Conservation (phyloP, 129 eudicot species). For the Escallonia rubra region DNA sequence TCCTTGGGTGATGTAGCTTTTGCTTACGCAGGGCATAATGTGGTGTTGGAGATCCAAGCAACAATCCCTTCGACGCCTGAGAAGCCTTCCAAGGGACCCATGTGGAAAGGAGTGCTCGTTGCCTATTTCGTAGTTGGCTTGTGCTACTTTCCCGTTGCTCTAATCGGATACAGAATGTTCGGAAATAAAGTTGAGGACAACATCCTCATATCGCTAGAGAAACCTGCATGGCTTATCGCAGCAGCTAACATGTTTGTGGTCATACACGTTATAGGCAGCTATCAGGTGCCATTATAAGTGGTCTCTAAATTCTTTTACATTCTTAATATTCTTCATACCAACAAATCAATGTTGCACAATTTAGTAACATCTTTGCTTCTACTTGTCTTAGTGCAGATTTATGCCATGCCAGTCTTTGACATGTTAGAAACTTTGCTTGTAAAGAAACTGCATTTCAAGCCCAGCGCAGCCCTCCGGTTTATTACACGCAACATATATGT, state of each 20-base stretch:
- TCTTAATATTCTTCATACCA: too few species aligned
- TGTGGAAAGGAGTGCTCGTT: slow-evolving; percentile 68
- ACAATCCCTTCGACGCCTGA: slow-evolving; percentile 73
- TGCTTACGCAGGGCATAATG: slow-evolving; percentile 81
- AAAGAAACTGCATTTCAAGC: slow-evolving; percentile 51
- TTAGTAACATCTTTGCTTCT: background rate
- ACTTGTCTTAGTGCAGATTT: slow-evolving; percentile 34
- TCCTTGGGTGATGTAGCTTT: slow-evolving; percentile 78
- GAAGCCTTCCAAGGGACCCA: slow-evolving; percentile 68
- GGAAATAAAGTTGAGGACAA: slow-evolving; percentile 62
- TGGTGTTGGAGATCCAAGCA: slow-evolving; percentile 79
- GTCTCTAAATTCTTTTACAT: background rate
- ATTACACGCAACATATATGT: slow-evolving; percentile 49
- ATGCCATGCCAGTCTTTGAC: slow-evolving; percentile 81
- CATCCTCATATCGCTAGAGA: slow-evolving; percentile 46
- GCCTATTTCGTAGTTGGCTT: slow-evolving; percentile 68
- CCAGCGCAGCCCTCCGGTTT: slow-evolving; percentile 46
- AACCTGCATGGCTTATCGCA: slow-evolving; percentile 71
- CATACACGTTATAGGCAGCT: slow-evolving; percentile 69
- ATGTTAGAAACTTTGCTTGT: slow-evolving; percentile 72
- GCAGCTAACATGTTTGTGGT: slow-evolving; percentile 70
- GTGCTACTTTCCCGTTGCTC: slow-evolving; percentile 74
- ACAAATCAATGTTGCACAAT: too few species aligned
- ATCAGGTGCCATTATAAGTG: slow-evolving; percentile 37
- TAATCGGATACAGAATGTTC: slow-evolving; percentile 49